These are phyloP conservation scores for Candida sanyaensis DNA, from an alignment of 1,139 yeast genomes.

Conservation along the genomic window DNA sequence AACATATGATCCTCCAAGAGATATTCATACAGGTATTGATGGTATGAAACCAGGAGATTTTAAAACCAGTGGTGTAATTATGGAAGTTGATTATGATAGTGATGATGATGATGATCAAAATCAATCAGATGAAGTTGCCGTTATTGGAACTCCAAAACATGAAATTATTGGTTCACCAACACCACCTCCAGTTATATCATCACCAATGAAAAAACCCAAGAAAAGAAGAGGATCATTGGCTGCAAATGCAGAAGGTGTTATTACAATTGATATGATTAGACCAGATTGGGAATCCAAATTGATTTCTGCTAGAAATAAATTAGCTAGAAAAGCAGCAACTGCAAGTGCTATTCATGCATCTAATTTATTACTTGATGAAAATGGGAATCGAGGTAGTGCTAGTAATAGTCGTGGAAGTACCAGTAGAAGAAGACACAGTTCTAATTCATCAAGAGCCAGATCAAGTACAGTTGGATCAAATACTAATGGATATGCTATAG, in stretches of 20 bases:
- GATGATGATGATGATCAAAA: too few species aligned
- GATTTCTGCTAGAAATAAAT: conserved; percentile 66
- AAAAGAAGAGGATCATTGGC: conserved; percentile 50
- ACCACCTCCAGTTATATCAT: conserved; percentile 8
- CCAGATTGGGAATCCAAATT: conserved; percentile 91
- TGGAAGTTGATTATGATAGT: conserved; percentile 10
- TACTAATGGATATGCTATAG: conserved; percentile 21
- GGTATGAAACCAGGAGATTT: conserved; percentile 47
- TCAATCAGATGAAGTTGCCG: conserved; percentile 4
- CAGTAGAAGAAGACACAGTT: conserved; percentile 16
- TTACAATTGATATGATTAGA: conserved; percentile 77
- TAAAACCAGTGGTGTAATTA: conserved; percentile 9
- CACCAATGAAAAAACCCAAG: conserved; percentile 3
- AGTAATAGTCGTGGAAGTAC: conserved; percentile 2
- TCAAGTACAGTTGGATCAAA: not conserved
- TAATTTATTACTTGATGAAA: conserved; percentile 49
- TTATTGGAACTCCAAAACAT: conserved; percentile 1
- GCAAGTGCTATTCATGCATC: conserved; percentile 93
- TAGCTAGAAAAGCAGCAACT: conserved; percentile 88
- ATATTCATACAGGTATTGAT: conserved; percentile 55
- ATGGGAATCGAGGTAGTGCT: conserved; percentile 1
- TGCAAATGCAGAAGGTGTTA: conserved; percentile 63
- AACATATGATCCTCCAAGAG: conserved; percentile 66
- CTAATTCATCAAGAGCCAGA: conserved; percentile 9
- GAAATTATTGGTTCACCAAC: conserved; percentile 11